These are phyloP conservation scores for Akanthomyces muscarius DNA, from an alignment of 2,329 filamentous ascomycete genomes.

Conservation along the genomic window DNA sequence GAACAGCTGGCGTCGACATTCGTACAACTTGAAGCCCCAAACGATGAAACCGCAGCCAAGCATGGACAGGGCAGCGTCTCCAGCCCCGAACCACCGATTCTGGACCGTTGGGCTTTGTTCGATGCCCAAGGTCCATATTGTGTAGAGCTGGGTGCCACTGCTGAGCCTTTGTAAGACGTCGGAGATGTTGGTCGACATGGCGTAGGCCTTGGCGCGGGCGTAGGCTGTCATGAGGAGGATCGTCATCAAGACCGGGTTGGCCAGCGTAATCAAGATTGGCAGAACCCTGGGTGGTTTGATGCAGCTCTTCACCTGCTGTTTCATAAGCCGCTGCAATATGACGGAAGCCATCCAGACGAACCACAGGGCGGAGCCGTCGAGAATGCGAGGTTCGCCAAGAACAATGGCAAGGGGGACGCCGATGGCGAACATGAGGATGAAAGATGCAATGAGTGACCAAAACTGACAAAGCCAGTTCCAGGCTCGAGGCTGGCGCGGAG, in stretches of 20 bases:
- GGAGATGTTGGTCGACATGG: slow-evolving; percentile 29
- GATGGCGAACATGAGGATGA: slow-evolving; percentile 32
- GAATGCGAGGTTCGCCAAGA: slow-evolving; percentile 32
- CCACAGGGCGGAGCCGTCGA: slow-evolving; percentile 46
- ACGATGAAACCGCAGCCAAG: slow-evolving; percentile 49
- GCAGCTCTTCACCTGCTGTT: slow-evolving; percentile 17
- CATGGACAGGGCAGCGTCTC: slow-evolving; percentile 45
- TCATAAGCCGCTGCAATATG: slow-evolving; percentile 35
- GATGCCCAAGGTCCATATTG: slow-evolving; percentile 30
- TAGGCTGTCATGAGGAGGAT: slow-evolving; percentile 44
- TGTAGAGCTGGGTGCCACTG: slow-evolving; percentile 33
- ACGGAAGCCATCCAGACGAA: slow-evolving; percentile 46
- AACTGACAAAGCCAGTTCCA: slow-evolving; percentile 13
- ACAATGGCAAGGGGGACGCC: slow-evolving; percentile 39
- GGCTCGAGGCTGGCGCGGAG: background rate
- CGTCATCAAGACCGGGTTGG: slow-evolving; percentile 47
- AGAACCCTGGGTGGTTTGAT: background rate
- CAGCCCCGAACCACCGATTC: slow-evolving; percentile 40
- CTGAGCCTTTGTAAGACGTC: slow-evolving; percentile 29
- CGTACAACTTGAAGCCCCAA: slow-evolving; percentile 52
- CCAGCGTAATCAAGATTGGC: slow-evolving; percentile 34
- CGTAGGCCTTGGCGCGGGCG: slow-evolving; percentile 35
- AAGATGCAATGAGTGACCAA: slow-evolving; percentile 30
- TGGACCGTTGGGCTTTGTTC: slow-evolving; percentile 17
- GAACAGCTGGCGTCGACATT: slow-evolving; percentile 44